These are phyloP conservation scores for Taxillus chinensis DNA, from an alignment of 164 flowering plant species.

Conservation along the genomic window DNA sequence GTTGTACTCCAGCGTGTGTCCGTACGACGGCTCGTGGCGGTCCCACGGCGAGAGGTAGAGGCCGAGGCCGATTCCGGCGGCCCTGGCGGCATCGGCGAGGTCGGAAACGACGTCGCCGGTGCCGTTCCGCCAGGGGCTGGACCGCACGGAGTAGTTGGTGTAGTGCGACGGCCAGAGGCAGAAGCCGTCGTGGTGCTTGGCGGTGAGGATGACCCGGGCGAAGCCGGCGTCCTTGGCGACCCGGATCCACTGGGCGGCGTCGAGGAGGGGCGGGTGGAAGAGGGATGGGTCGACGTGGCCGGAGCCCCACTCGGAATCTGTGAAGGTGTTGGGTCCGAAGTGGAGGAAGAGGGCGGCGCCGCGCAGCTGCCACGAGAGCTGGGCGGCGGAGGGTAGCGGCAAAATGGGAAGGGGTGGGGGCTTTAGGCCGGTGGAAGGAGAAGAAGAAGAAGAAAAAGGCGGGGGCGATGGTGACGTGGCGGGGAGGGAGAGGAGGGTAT, in stretches of 20 bases:
- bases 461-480: conserved; percentile 8
- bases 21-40: conserved; percentile 71
- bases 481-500: background rate
- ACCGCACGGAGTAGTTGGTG: conserved; percentile 70
- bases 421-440: conserved; percentile 8
- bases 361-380: conserved; percentile 77
- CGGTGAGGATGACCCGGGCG: conserved; percentile 61
- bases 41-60: conserved; percentile 97
- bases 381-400: conserved; percentile 75
- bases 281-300: conserved; percentile 62
- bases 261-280: conserved; percentile 55
- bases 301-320: conserved; percentile 85
- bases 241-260: conserved; percentile 72
- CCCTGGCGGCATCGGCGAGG: conserved; percentile 54
- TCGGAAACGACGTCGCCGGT: conserved; percentile 72
- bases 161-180: conserved; percentile 85
- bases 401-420: conserved; percentile 82
- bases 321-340: conserved; percentile 95
- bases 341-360: conserved; percentile 83
- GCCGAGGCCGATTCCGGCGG: conserved; percentile 56
- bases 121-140: conserved; percentile 68
- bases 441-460: background rate
- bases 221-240: conserved; percentile 69
- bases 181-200: conserved; percentile 96
- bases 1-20: conserved; percentile 74